phyloP scores from a whole-genome alignment of 495 filamentous ascomycete species.

The Penicillium silybi region DNA sequence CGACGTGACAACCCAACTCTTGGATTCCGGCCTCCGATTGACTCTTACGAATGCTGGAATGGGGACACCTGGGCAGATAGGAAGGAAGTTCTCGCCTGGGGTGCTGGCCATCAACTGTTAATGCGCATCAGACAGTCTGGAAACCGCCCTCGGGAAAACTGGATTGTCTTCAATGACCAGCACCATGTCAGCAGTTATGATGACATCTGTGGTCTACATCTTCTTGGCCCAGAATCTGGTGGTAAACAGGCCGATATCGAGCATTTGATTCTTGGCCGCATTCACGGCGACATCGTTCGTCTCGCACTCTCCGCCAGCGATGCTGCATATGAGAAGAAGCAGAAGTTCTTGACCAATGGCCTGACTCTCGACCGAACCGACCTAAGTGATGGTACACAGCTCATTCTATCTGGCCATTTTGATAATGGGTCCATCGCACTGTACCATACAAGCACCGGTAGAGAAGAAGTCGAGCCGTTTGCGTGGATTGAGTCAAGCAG shows the following conservation, averaged over 20 bases:
- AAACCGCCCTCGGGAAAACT: conserved; percentile 25
- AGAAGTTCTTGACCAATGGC: conserved; percentile 32
- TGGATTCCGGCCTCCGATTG: conserved; percentile 59
- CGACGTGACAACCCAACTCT: conserved; percentile 54
- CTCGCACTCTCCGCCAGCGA: conserved; percentile 28
- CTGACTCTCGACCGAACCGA: conserved; percentile 31
- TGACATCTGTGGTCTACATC: conserved; percentile 57
- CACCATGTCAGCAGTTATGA: conserved; percentile 54
- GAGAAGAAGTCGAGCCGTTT: conserved; percentile 34
- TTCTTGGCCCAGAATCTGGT: conserved; percentile 43
- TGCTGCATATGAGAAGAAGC: conserved; percentile 24
- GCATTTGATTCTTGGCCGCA: conserved; percentile 39
- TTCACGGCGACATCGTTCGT: conserved; percentile 37
- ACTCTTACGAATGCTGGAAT: conserved; percentile 56
- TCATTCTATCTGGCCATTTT: conserved; percentile 45
- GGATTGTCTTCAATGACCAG: conserved; percentile 51
- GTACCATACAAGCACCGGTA: conserved; percentile 37
- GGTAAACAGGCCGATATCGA: conserved; percentile 24
- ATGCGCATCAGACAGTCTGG: conserved; percentile 40
- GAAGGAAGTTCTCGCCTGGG: conserved; percentile 57
- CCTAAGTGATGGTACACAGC: conserved; percentile 25
- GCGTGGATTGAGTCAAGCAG: conserved; percentile 30
- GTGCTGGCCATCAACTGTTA: conserved; percentile 56
- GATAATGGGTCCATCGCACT: conserved; percentile 41
- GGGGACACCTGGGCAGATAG: conserved; percentile 48